A percentile compares a stretch with the other conserved stretches of the same genome.
These are phyloP conservation scores for Trichoderma atrobrunneum DNA, from an alignment of 2,329 filamentous ascomycete genomes.

Conservation along the genomic window DNA sequence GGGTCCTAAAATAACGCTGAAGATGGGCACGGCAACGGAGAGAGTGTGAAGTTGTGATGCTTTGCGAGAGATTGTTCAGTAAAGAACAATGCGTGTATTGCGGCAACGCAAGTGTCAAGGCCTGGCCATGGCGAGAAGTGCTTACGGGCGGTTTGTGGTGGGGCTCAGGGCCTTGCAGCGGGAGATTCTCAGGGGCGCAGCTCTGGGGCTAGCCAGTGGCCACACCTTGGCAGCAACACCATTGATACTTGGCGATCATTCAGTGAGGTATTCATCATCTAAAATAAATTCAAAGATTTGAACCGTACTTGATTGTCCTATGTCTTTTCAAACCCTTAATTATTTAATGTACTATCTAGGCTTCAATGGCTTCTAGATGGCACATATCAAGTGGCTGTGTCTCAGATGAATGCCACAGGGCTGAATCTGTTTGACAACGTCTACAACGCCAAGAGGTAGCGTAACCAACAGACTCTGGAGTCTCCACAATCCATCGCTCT, in stretches of 20 bases:
- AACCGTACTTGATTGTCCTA: neutral
- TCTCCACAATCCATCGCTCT: neutral
- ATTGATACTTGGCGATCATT: neutral
- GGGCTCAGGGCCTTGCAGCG: neutral
- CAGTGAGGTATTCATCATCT: neutral
- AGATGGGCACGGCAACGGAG: neutral
- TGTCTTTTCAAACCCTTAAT: conserved; percentile 25
- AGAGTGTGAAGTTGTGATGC: neutral
- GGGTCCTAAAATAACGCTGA: neutral
- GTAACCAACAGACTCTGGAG: neutral
- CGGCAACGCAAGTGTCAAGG: neutral
- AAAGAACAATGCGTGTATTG: neutral
- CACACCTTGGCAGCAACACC: neutral
- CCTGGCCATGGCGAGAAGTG: neutral
- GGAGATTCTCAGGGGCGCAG: neutral
- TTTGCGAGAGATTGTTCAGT: neutral
- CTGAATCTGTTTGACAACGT: neutral
- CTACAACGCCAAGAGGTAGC: neutral
- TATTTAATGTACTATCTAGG: neutral
- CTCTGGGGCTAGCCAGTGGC: conserved; percentile 1
- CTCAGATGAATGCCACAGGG: neutral
- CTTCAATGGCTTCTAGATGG: neutral
- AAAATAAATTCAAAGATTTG: neutral
- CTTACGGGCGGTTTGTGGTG: neutral
- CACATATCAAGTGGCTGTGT: neutral